Evolutionary conservation across 495 filamentous ascomycete genomes (phyloP), one percentile per base, ranked within the genome.

Genomic region (Penicillium lagena): DNA sequence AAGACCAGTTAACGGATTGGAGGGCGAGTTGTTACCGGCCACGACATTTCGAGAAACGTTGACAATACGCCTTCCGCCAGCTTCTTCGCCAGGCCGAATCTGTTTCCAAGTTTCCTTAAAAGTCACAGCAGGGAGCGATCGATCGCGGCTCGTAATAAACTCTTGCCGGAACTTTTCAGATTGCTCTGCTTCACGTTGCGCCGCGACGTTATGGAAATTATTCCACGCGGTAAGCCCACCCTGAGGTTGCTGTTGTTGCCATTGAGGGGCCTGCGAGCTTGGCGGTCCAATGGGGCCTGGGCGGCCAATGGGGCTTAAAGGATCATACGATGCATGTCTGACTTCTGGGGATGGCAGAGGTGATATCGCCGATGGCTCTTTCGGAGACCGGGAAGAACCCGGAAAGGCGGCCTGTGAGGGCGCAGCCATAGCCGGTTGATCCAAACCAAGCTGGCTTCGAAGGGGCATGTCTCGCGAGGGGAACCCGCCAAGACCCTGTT

Each of bases 91-190:
- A 2, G 77, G 49, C 41, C 68, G 70, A 11, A 78, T 74, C 31
- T 79, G 76, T 12, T 77, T 75, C 82, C 81, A 87, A 4, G 76
- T 81, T 40, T 89, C 84, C 40, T 74, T 76, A 48, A 85, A 79
- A 13, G 59, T 60, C 11, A 75, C 56, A 62, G 61, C 29, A 49
- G 69, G 30, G 62, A 50, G 41, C 62, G 64, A 14, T 59, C 65
- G 12, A n/a, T 68, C 66, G 33, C 57, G 56, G 34, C 57, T 62
- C 9, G 66, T 51, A 39, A 51, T 62, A 45, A 66, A 57, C 37
- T 76, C 63, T 37, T 57, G 55, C 12, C 57, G 60, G 35, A 59
- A 52, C 46, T 69, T 62, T 34, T 68, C 60, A 10, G 55, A 55
- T 33, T 66, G 64, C 46, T 72, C 63, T 1, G 62, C 52, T 35